Percentiles rank a stretch among this genome's conserved stretches.
Evolutionary conservation across 257 asterid genomes (phyloP).

Genomic region (Haberlea rhodopensis): DNA sequence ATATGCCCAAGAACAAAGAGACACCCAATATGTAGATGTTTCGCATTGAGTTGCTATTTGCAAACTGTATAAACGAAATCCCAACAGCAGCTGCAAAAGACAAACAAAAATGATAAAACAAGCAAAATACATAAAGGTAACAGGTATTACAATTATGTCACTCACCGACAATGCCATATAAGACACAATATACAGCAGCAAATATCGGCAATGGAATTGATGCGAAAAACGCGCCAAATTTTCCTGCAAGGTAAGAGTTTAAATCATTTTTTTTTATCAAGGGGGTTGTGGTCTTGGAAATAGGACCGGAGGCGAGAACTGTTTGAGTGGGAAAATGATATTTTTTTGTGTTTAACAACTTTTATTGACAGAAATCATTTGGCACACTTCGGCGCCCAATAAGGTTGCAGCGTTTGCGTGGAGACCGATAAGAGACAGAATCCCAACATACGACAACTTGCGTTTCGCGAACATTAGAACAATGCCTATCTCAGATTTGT

Average conservation of each 20-base stretch:
- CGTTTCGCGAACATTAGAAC: too few species aligned
- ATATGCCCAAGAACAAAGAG: conserved; percentile 76
- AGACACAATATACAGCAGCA: conserved; percentile 86
- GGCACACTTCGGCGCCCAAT: too few species aligned
- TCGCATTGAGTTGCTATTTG: conserved; percentile 88
- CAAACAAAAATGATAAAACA: neutral
- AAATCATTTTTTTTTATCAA: too few species aligned
- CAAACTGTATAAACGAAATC: conserved; percentile 78
- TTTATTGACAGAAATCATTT: too few species aligned
- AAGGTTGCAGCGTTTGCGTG: too few species aligned
- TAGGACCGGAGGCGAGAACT: too few species aligned
- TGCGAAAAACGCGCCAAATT: conserved; percentile 95
- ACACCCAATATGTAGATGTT: conserved; percentile 78
- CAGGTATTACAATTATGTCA: neutral
- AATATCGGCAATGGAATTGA: conserved; percentile 89
- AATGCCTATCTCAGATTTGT: too few species aligned
- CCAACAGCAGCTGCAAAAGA: conserved; percentile 78
- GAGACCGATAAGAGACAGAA: too few species aligned
- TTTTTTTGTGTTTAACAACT: too few species aligned
- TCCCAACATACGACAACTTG: too few species aligned
- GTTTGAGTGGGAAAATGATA: too few species aligned
- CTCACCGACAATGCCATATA: conserved; percentile 94
- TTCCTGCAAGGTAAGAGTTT: conserved; percentile 54
- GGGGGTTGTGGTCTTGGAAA: too few species aligned
- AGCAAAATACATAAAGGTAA: neutral